Percentiles rank a stretch among this genome's conserved stretches.
These are phyloP conservation scores for Rosa hybrid DNA, from an alignment of 331 rosid genomes.

Conservation along the genomic window DNA sequence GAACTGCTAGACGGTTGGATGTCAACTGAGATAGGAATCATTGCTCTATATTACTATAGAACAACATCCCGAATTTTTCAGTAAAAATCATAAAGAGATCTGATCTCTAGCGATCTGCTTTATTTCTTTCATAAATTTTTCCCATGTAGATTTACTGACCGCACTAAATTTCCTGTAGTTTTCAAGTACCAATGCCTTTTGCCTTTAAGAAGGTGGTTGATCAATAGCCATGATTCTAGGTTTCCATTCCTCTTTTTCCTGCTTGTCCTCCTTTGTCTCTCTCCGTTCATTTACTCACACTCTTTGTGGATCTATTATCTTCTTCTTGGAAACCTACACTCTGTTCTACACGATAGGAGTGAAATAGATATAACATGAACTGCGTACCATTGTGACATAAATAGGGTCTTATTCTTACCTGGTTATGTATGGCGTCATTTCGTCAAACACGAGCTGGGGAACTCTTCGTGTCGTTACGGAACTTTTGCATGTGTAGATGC, in stretches of 20 bases:
- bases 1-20: neutral
- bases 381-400: neutral
- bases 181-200: slow-evolving; percentile 4
- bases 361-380: neutral
- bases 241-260: slow-evolving; percentile 3
- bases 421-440: neutral
- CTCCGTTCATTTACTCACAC: neutral
- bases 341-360: neutral
- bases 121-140: neutral
- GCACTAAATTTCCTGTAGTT: neutral
- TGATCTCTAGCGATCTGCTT: neutral
- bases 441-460: neutral
- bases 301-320: neutral
- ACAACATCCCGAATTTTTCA: neutral
- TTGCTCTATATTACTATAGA: neutral
- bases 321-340: slow-evolving; percentile 12
- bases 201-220: neutral
- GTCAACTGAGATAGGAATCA: neutral
- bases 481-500: neutral
- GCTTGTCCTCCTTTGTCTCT: neutral
- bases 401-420: neutral
- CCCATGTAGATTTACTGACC: neutral
- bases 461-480: slow-evolving; percentile 3
- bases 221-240: neutral
- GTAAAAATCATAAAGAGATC: neutral